Base-by-base conservation (phyloP, 345 rosid species). In the Corchorus olitorius region DNA sequence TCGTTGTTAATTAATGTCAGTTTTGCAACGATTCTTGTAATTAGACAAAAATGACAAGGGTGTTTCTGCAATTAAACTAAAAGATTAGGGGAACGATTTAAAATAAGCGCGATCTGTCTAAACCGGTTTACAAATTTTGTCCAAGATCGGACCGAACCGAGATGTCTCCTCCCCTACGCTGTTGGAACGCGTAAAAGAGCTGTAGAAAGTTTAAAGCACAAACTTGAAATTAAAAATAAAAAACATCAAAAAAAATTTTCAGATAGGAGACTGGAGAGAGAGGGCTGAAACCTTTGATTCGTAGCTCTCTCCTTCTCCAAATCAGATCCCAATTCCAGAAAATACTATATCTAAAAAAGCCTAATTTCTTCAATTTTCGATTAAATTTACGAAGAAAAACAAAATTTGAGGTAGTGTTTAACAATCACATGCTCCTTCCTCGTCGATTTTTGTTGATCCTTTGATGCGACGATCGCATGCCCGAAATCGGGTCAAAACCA, bases 391-490 rank as follows among this genome's bases (percentile, higher is more conserved):
- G 8, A 3, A 72, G 65, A 43, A n/a, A 71, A 78, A 76, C 71
- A 82, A 80, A 85, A 74, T 73, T 77, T 69, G 74, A 12, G 1
- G 15, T 27, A 12, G 65, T 70, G 33, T 34, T 35, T 64, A 69
- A 37, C n/a, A 65, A 1, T 74, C 83, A 41, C 45, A 8, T 50
- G 53, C 58, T 22, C 37, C 52, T 17, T 50, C 11, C 48, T 15
- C 72, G 35, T 39, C 77, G 33, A 70, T 64, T 43, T 52, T 54
- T 64, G 64, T 34, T 62, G 58, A 75, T 77, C 76, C 78, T 54
- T 93, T 90, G 97, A 93, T 96, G 98, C 97, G 88, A 85, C 91
- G 92, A 69, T 72, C 87, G 85, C 84, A 88, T 89, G 90, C 87
- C 81, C 88, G 89, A 72, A 79, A 80, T 65, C 90, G 86, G 86